phyloP scores from a whole-genome alignment of 495 filamentous ascomycete species.

The Trichocladium uniseriatum region DNA sequence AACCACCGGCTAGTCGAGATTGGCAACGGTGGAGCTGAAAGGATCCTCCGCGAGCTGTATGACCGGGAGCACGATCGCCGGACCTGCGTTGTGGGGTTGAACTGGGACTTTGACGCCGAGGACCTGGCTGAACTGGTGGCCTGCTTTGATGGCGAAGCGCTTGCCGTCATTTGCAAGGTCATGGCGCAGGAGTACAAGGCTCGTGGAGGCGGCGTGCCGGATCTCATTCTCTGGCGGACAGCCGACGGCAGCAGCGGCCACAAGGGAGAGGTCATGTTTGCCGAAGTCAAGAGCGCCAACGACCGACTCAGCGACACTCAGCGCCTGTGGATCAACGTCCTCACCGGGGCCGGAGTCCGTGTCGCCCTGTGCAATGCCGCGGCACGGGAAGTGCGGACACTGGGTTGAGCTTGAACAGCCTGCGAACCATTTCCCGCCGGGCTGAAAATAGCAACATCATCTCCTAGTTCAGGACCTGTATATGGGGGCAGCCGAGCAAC shows the following conservation, averaged over 20 bases:
- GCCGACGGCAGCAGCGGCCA: neutral
- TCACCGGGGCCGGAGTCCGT: slow-evolving; percentile 69
- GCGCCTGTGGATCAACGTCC: slow-evolving; percentile 90
- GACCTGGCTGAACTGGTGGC: slow-evolving; percentile 73
- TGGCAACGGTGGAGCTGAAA: slow-evolving; percentile 59
- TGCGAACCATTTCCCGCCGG: neutral
- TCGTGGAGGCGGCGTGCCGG: slow-evolving; percentile 80
- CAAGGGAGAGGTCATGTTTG: slow-evolving; percentile 62
- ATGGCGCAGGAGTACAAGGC: slow-evolving; percentile 90
- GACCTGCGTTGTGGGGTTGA: slow-evolving; percentile 79
- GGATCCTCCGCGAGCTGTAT: slow-evolving; percentile 59
- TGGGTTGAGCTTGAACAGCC: slow-evolving; percentile 7
- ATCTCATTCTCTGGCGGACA: slow-evolving; percentile 78
- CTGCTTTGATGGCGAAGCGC: slow-evolving; percentile 69
- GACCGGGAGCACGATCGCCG: slow-evolving; percentile 52
- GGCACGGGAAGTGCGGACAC: slow-evolving; percentile 53
- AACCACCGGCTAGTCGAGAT: slow-evolving; percentile 82
- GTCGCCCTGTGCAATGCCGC: slow-evolving; percentile 87
- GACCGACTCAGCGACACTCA: slow-evolving; percentile 95
- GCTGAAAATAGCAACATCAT: slow-evolving; percentile 14
- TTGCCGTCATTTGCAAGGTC: slow-evolving; percentile 81
- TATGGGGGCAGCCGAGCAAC: neutral
- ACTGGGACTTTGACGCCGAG: slow-evolving; percentile 79
- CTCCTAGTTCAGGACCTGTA: neutral
- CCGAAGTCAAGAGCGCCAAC: slow-evolving; percentile 90